Conservation (phyloP, 192 early-diverging fungal genomes). For the Coemansia javaensis region DNA sequence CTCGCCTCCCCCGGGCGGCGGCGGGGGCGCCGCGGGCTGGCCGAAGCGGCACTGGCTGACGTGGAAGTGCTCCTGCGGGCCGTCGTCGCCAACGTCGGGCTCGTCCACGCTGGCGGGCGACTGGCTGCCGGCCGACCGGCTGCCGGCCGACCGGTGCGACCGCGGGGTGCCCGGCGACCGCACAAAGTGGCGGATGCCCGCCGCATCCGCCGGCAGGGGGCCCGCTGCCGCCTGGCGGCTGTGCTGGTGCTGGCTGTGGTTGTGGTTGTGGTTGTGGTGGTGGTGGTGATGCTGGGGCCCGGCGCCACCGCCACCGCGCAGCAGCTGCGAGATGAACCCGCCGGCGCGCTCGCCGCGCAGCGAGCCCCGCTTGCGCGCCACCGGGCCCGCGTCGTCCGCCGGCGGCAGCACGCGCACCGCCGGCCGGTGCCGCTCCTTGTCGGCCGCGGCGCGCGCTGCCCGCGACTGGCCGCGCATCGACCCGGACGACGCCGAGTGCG, state of each 20-base stretch:
- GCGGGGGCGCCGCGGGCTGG: background rate
- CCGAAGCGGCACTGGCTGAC: conserved; percentile 7
- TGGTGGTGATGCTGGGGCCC: no score
- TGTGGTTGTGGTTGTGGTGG: no score
- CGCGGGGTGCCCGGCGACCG: conserved; percentile 19
- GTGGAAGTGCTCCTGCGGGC: background rate
- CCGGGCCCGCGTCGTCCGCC: background rate
- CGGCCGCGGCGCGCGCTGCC: no score
- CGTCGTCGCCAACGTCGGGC: background rate
- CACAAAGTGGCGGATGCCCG: background rate
- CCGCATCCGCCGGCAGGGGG: background rate
- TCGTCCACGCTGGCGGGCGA: conserved; percentile 4
- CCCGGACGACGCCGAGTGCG: conserved; percentile 28
- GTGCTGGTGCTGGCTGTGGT: no score
- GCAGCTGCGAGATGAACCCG: conserved; percentile 37
- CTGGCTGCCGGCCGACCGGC: background rate
- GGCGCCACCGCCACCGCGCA: no score
- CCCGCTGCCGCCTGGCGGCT: background rate
- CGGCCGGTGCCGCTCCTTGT: background rate
- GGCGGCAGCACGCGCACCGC: conserved; percentile 18
- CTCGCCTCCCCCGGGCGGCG: no score
- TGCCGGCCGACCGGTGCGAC: conserved; percentile 1
- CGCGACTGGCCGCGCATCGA: conserved; percentile 21
- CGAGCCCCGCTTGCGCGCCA: conserved; percentile 10
- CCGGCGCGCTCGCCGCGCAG: conserved; percentile 7